A percentile compares a stretch with the other conserved stretches of the same genome.
Evolutionary conservation across 306 rosid species (phyloP).

Genomic region (Datisca glomerata): DNA sequence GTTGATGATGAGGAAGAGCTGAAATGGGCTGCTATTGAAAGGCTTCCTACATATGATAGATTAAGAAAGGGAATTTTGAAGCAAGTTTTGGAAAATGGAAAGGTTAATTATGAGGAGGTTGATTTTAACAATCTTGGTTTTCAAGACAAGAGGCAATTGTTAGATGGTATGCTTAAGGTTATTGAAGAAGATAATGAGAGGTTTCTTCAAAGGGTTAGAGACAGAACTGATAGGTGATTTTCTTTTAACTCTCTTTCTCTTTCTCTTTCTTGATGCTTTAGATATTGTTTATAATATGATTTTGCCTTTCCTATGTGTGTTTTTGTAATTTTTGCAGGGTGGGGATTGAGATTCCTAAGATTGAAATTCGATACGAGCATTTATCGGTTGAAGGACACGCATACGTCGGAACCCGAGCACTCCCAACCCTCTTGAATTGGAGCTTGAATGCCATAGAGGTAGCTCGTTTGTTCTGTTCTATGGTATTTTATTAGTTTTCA

Average conservation of each 20-base stretch:
- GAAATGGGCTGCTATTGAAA: slow-evolving; percentile 81
- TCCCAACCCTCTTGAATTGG: slow-evolving; percentile 60
- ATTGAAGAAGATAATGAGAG: slow-evolving; percentile 64
- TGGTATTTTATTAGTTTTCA: no score
- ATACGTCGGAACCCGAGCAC: slow-evolving; percentile 69
- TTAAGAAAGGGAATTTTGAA: slow-evolving; percentile 44
- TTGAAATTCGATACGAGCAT: slow-evolving; percentile 69
- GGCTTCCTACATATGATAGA: slow-evolving; percentile 81
- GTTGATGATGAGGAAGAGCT: slow-evolving; percentile 58
- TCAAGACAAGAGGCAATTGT: slow-evolving; percentile 31
- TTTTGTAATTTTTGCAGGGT: slow-evolving; percentile 45
- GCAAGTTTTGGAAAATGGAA: slow-evolving; percentile 39
- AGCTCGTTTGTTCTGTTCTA: no score
- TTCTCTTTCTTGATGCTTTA: background rate
- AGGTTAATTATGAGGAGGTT: slow-evolving; percentile 35
- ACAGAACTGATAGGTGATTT: slow-evolving; percentile 47
- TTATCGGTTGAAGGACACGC: slow-evolving; percentile 62
- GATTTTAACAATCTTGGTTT: slow-evolving; percentile 46
- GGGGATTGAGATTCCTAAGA: slow-evolving; percentile 56
- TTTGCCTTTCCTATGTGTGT: no score
- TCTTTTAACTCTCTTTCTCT: no score
- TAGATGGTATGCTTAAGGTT: slow-evolving; percentile 36
- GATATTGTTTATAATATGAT: background rate
- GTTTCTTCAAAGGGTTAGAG: slow-evolving; percentile 43
- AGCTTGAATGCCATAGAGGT: slow-evolving; percentile 58